A percentile compares a stretch with the other conserved stretches of the same genome.
Evolutionary conservation across 2,329 filamentous ascomycete genomes (phyloP).

Genomic region (Aspergillus niger): DNA sequence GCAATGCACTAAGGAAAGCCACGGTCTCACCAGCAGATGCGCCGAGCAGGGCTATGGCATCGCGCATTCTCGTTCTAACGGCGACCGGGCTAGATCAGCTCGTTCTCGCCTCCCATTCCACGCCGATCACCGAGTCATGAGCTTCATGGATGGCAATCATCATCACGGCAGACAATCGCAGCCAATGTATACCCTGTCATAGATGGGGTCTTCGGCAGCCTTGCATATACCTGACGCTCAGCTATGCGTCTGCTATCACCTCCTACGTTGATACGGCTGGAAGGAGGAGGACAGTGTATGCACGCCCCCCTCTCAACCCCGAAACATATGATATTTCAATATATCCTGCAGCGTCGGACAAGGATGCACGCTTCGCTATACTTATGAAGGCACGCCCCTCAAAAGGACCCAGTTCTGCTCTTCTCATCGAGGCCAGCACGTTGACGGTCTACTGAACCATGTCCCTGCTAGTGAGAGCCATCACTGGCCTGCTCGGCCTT

Average conservation of each 20-base stretch:
- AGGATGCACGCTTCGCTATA: not conserved
- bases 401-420: not conserved
- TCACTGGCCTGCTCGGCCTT: not conserved
- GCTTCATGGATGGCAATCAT: not conserved
- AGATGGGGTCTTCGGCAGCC: not conserved
- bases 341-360: not conserved
- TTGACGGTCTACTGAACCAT: not conserved
- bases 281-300: not conserved
- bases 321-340: not conserved
- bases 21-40: not conserved
- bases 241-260: not conserved
- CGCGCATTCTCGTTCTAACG: not conserved
- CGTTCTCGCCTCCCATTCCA: not conserved
- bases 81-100: not conserved
- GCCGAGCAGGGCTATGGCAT: not conserved
- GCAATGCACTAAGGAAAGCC: not conserved
- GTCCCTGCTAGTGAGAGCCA: not conserved
- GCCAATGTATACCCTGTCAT: slow-evolving; percentile 2
- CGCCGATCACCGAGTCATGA: not conserved
- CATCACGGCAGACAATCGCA: not conserved
- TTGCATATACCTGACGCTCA: not conserved
- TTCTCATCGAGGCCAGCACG: not conserved
- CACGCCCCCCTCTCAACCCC: not conserved
- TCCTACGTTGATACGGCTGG: not conserved
- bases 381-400: not conserved